Evolutionary conservation across 352 stramenopile genomes (phyloP).

Genomic region (Aphanomyces cochlioides): DNA sequence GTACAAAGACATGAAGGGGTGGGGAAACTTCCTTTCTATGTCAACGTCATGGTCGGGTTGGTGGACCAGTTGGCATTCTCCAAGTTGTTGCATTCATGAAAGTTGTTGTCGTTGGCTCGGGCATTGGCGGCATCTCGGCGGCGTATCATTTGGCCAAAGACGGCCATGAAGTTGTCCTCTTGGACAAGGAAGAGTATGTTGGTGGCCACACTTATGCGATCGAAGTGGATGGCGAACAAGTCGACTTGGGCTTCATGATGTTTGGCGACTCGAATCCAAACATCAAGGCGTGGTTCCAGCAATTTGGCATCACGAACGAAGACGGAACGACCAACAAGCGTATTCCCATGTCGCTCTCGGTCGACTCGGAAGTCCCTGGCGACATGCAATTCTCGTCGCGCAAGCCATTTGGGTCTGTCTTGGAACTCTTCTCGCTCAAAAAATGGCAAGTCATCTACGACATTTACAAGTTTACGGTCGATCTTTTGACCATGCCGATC

Average conservation of each 20-base stretch:
- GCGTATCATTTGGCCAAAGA: slow-evolving; percentile 82
- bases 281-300: slow-evolving; percentile 88
- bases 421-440: slow-evolving; percentile 66
- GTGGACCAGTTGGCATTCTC: slow-evolving; percentile 3
- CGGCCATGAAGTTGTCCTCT: slow-evolving; percentile 73
- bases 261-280: slow-evolving; percentile 88
- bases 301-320: slow-evolving; percentile 76
- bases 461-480: slow-evolving; percentile 85
- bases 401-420: slow-evolving; percentile 59
- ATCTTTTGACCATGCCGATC: slow-evolving; percentile 80
- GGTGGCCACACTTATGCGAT: slow-evolving; percentile 84
- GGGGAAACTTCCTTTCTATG: slow-evolving; percentile 7
- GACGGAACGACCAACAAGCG: slow-evolving; percentile 81
- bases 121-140: slow-evolving; percentile 77
- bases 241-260: slow-evolving; percentile 89
- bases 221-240: slow-evolving; percentile 80
- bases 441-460: slow-evolving; percentile 83
- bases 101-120: slow-evolving; percentile 76
- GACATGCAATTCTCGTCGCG: slow-evolving; percentile 86
- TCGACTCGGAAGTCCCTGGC: slow-evolving; percentile 72
- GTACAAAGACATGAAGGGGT: neutral
- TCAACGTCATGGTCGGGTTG: neutral
- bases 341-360: slow-evolving; percentile 84
- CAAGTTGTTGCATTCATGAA: slow-evolving; percentile 49
- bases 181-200: slow-evolving; percentile 77